phyloP scores from a whole-genome alignment of 176 grass and related monocot genomes.

The Cenchrus fungigraminus region DNA sequence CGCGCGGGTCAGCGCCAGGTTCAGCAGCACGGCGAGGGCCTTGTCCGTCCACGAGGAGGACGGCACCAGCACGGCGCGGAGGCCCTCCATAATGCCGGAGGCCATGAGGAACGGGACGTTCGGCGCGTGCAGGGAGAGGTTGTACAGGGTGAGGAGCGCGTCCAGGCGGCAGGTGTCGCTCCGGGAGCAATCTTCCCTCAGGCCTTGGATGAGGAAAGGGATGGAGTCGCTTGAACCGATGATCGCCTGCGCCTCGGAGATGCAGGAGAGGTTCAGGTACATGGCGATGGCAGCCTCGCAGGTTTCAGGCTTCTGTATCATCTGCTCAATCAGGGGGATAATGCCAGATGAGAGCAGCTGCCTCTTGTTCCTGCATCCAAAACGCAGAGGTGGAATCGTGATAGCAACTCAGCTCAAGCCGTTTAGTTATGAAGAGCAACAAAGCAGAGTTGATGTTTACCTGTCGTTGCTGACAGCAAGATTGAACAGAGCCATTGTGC shows the following conservation, averaged over 20 bases:
- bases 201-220: slow-evolving; percentile 47
- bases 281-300: slow-evolving; percentile 70
- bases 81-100: slow-evolving; percentile 49
- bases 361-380: slow-evolving; percentile 73
- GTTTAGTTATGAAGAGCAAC: too few species aligned
- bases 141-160: slow-evolving; percentile 65
- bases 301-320: slow-evolving; percentile 57
- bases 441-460: slow-evolving; percentile 28
- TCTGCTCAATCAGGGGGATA: slow-evolving; percentile 70
- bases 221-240: slow-evolving; percentile 58
- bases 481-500: slow-evolving; percentile 85
- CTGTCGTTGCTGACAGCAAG: slow-evolving; percentile 89
- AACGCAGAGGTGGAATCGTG: neutral
- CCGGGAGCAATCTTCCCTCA: slow-evolving; percentile 23
- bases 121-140: slow-evolving; percentile 61
- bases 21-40: slow-evolving; percentile 61
- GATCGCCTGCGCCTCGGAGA: slow-evolving; percentile 59
- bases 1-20: slow-evolving; percentile 44
- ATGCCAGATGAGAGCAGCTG: slow-evolving; percentile 57
- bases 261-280: slow-evolving; percentile 82
- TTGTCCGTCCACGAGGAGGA: slow-evolving; percentile 56
- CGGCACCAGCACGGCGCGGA: slow-evolving; percentile 46
- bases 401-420: neutral
- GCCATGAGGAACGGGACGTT: slow-evolving; percentile 58
- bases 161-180: slow-evolving; percentile 58